Evolutionary conservation across 1,139 yeast species (phyloP).

Genomic region (Pichia sp.): DNA sequence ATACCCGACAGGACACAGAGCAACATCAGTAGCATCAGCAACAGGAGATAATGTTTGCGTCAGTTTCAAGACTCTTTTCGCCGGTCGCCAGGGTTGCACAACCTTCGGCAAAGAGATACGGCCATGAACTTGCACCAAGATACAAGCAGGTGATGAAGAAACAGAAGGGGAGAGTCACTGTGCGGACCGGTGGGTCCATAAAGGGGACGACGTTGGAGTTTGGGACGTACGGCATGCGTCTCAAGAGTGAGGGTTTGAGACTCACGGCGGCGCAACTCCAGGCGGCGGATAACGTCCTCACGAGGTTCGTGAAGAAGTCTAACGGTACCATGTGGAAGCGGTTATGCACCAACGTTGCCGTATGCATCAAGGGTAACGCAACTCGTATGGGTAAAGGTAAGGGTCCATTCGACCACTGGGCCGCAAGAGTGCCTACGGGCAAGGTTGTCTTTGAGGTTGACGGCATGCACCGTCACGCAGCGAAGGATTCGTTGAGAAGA

Average conservation of each 20-base stretch:
- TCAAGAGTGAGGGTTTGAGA: constrained; percentile 81
- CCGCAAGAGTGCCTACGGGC: constrained; percentile 93
- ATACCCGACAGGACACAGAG: too few species aligned
- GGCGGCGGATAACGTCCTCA: constrained; percentile 84
- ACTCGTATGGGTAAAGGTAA: constrained; percentile 99
- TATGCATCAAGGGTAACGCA: constrained; percentile 95
- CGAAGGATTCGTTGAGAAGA: constrained; percentile 85
- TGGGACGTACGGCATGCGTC: constrained; percentile 83
- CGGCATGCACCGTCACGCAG: constrained; percentile 82
- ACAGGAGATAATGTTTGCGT: constrained; percentile 10
- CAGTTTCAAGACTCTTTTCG: constrained; percentile 10
- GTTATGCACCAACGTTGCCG: constrained; percentile 79
- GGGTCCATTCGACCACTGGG: constrained; percentile 98
- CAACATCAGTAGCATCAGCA: not conserved
- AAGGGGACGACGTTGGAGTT: constrained; percentile 80
- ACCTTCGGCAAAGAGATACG: constrained; percentile 44
- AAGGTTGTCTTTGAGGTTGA: constrained; percentile 82
- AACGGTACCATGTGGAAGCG: constrained; percentile 72
- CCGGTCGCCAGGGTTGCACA: constrained; percentile 5
- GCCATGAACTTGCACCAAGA: constrained; percentile 87
- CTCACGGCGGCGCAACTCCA: constrained; percentile 85
- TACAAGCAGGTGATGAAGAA: constrained; percentile 70
- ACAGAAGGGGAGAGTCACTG: constrained; percentile 92
- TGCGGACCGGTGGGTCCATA: constrained; percentile 89
- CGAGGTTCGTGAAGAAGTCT: constrained; percentile 73